Percentiles rank a stretch among this genome's conserved stretches.
Conservation (phyloP, 805 yeast genomes). For the Sugiyamaella floridensis region DNA sequence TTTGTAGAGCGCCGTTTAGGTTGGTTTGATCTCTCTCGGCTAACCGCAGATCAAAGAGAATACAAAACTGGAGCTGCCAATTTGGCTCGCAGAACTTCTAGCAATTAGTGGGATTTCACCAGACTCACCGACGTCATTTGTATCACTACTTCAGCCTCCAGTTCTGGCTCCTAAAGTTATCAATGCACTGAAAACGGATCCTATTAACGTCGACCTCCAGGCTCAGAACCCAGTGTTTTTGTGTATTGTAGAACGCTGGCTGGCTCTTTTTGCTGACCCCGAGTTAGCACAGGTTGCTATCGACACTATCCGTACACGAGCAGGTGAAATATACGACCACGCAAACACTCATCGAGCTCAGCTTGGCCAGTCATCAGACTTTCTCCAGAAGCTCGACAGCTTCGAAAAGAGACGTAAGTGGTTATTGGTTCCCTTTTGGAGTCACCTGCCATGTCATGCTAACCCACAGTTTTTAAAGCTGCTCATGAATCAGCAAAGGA, state of each 20-base stretch:
- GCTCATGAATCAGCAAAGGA: conserved; percentile 32
- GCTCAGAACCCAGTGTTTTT: conserved; percentile 62
- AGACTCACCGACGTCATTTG: conserved; percentile 41
- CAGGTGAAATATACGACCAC: conserved; percentile 64
- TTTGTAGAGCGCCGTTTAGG: conserved; percentile 16
- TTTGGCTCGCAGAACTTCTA: conserved; percentile 80
- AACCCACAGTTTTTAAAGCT: conserved; percentile 20
- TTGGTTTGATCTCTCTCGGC: neutral
- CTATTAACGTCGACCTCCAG: conserved; percentile 60
- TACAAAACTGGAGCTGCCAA: conserved; percentile 68
- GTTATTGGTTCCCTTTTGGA: neutral
- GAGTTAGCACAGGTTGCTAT: conserved; percentile 48
- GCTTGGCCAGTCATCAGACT: conserved; percentile 42
- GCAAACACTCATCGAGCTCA: conserved; percentile 42
- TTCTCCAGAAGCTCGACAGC: conserved; percentile 65
- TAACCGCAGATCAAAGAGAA: conserved; percentile 41
- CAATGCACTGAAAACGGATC: conserved; percentile 75
- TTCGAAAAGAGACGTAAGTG: conserved; percentile 46
- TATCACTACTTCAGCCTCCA: conserved; percentile 66
- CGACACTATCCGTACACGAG: conserved; percentile 54
- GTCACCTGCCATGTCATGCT: conserved; percentile 13
- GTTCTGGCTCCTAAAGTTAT: conserved; percentile 57
- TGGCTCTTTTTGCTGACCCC: conserved; percentile 57
- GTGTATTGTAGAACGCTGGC: conserved; percentile 69
- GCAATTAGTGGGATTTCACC: conserved; percentile 38